Base-by-base conservation (phyloP, 495 filamentous ascomycete genomes). In the Cercophora samala region DNA sequence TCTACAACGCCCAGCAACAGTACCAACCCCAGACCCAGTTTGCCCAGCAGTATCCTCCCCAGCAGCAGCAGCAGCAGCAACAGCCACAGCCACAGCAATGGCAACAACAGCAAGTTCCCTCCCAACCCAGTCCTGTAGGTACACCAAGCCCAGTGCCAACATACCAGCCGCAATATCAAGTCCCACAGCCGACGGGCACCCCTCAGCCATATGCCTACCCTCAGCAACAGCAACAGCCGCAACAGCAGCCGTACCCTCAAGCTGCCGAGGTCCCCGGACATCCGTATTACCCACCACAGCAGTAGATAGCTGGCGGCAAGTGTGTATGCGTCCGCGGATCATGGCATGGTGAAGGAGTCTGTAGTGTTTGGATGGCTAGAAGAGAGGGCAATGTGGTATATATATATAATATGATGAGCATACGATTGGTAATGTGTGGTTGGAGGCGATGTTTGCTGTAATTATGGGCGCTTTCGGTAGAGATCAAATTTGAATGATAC, bases 21-120 rank as follows among this genome's bases (percentile, higher is more conserved):
- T 56, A 56, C 42, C 69, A 79, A 24, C 37, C 37, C 9, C 37
- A 46, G 37, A 46, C 37, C 37, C 37, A 46, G 37, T 46, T 46
- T 46, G 6, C 37, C 2, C 70, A 73, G 9, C 69, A 72, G 46
- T 75, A 76, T 64, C 53, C 59, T 29, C 66, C 71, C 18, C 62
- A 72, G 22, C 70, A 68, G 19, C 58, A 58, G 26, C 69, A 67
- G 19, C 64, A 64, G 58, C 71, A 71, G 52, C 69, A 71, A 52
- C 66, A 61, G 19, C 64, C 66, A 21, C 46, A 64, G 26, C 46
- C 64, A 25, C 37, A 68, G 21, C 62, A 65, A 5, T 37, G 22
- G 2, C 62, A 64, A 18, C 64, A 46, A 32, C 66, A 63, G 46
- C 51, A 29, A n/a, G 24, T 46, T 4, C 52, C 32, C 15, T 63